Evolutionary conservation across 1,284 basidiomycete species (phyloP).

Genomic region (Vanrija sp.): DNA sequence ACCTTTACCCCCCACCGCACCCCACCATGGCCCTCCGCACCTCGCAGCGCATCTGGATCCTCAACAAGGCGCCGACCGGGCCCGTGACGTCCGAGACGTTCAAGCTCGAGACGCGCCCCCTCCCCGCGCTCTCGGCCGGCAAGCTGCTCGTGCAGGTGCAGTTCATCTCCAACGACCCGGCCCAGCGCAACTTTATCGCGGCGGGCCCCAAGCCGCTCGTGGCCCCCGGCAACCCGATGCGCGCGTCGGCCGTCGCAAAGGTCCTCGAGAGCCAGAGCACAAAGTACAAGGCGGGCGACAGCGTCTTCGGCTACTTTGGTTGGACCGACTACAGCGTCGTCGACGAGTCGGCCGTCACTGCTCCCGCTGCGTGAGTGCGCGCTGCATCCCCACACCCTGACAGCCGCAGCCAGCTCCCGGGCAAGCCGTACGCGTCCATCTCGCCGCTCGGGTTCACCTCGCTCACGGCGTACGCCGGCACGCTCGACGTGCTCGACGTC

Average conservation of each 20-base stretch:
- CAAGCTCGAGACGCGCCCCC: constrained; percentile 13
- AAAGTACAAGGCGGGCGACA: constrained; percentile 14
- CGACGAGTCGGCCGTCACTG: constrained; percentile 1
- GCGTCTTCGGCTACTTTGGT: constrained; percentile 4
- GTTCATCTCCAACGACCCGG: constrained; percentile 38
- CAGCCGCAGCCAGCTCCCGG: constrained; percentile 15
- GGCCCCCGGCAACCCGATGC: constrained; percentile 11
- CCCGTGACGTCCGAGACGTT: constrained; percentile 13
- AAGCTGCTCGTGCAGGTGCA: constrained; percentile 27
- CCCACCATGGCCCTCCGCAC: constrained; percentile 13
- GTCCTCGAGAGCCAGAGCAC: constrained; percentile 15
- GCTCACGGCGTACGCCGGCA: constrained; percentile 27
- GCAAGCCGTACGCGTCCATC: constrained; percentile 12
- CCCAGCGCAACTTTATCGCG: constrained; percentile 32
- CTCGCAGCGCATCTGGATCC: constrained; percentile 21
- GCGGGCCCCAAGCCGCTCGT: neutral
- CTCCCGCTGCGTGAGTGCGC: neutral
- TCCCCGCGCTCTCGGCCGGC: constrained; percentile 26
- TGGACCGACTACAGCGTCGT: constrained; percentile 22
- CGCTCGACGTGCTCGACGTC: constrained; percentile 31
- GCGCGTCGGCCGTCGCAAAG: constrained; percentile 6
- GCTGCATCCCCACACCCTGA: constrained; percentile 5
- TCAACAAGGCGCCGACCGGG: constrained; percentile 26
- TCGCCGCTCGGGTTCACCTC: constrained; percentile 14
- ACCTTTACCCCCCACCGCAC: too few relatives aligned